Base-by-base conservation (phyloP, 345 rosid species). In the Salix arbutifolia region DNA sequence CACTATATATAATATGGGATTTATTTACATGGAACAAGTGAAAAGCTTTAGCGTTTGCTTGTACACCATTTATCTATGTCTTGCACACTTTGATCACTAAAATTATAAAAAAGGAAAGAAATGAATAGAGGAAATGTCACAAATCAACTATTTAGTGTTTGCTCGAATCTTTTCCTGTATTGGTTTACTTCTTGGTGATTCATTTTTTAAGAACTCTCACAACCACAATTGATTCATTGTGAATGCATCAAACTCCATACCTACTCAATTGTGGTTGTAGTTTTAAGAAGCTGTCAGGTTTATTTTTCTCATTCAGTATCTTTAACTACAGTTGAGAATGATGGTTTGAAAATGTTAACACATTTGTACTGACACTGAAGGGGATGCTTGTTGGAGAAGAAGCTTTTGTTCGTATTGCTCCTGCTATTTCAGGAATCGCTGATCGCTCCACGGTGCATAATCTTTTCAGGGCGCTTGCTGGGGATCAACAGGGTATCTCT, bases 381-480 rank as follows among this genome's bases (percentile, higher is more conserved):
- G 91, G 88, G 58, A 90, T 91, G 67, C 83, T 84, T 74, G 92
- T 96, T 17, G 83, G 89, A 72, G 91, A 91, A 86, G 93, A 86
- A 74, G 96, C 99, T 67, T 96, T 96, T 88, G 79, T 85, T 74
- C 96, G 97, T 72, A 91, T 96, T 72, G 88, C 97, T 84, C 92
- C 99, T 71, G 93, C 98, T 58, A 26, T 96, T 77, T 84, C 97
- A 61, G 99, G 97, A 72, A 86, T 93, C 73, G 98, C 99, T 81
- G 98, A 96, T 87, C 89, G 81, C 75, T 84, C 87, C 50, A 96
- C 98, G 76, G 98, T 85, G 65, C 92, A 93, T 83, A 91, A 86
- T 84, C 96, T 96, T 76, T 96, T 89, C 86, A 85, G 89, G 90
- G 91, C 92, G 48, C 94, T 96, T 78, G 87, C 88, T 78, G 87